Evolutionary conservation across 805 yeast species (phyloP), one percentile per base, ranked within the genome.

Genomic region (Wickerhamiella spandovensis): DNA sequence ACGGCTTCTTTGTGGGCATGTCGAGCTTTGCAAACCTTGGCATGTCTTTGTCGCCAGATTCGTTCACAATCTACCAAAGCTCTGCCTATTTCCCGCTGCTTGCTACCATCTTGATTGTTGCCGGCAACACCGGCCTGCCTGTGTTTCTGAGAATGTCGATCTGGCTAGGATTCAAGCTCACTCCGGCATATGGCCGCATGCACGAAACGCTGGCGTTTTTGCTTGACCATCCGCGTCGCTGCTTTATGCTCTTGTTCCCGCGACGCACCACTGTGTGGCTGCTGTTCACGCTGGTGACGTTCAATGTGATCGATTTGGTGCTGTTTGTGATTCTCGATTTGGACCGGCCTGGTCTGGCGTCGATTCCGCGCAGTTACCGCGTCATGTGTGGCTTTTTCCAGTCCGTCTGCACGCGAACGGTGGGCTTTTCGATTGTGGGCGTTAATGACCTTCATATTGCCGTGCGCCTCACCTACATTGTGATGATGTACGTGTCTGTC

Each of bases 401-500:
- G 65, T 92, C 97, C 1, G 77, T 90, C 45, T 77, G 90, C 48
- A 87, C 97, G 0, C 78, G 99, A 70, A 92, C 97, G 1, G 95
- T 95, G 0, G 99, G 99, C 0, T 82, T 92, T 57, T 58, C 84
- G 0, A 82, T 84, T 39, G 77, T 89, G 23, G 79, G 82, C 62
- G 66, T 92, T 39, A 69, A 86, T 2, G 63, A 65, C 42, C 70
- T 92, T 44, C 92, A 88, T 60, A 92, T 97, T 0, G 92, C 95
- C 0, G 85, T 90, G 47, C 95, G 88, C 64, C 95, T 92, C 25
- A 80, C 92, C 58, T 92, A 92, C 64, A 75, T 87, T 80, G 75
- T 92, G 53, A 90, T 92, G 97, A 92, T 92, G 98, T 92, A 92
- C 68, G 88, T 92, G 24, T 90, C 97, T 15, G 97, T 90, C 43